Conservation (phyloP, 345 rosid species). For the Gossypium thurberi region DNA sequence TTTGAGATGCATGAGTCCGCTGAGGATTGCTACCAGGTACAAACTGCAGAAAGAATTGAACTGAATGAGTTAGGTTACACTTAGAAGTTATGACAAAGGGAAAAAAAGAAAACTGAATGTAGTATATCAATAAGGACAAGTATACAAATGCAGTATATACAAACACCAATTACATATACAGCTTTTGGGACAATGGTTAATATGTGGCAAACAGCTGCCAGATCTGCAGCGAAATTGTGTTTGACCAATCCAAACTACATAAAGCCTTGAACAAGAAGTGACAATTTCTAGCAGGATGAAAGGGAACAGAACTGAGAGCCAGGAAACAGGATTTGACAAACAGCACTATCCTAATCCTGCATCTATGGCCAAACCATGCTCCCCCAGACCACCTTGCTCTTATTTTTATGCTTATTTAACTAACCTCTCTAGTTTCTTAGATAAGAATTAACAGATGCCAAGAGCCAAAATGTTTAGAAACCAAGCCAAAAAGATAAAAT, state of each 20-base stretch:
- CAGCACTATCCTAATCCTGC: too few species aligned
- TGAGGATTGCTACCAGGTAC: slow-evolving; percentile 72
- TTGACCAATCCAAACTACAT: neutral
- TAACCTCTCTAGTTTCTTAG: too few species aligned
- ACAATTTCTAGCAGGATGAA: too few species aligned
- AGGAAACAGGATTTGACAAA: too few species aligned
- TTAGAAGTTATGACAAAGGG: neutral
- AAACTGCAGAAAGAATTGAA: slow-evolving; percentile 40
- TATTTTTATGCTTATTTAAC: too few species aligned
- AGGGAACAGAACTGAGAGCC: too few species aligned
- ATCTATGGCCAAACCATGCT: too few species aligned
- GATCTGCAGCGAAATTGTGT: neutral
- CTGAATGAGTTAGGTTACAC: neutral
- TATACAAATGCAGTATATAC: neutral
- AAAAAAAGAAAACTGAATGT: neutral
- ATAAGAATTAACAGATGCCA: too few species aligned
- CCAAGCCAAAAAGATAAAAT: too few species aligned
- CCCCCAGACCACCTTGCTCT: too few species aligned
- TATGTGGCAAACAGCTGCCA: neutral
- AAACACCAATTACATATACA: neutral
- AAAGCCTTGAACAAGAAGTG: neutral
- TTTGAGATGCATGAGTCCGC: slow-evolving; percentile 63
- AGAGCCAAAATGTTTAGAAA: too few species aligned
- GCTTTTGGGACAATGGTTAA: neutral
- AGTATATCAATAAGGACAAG: neutral